Base-by-base conservation (phyloP, 2,329 filamentous ascomycete genomes). In the Didymella lethalis region DNA sequence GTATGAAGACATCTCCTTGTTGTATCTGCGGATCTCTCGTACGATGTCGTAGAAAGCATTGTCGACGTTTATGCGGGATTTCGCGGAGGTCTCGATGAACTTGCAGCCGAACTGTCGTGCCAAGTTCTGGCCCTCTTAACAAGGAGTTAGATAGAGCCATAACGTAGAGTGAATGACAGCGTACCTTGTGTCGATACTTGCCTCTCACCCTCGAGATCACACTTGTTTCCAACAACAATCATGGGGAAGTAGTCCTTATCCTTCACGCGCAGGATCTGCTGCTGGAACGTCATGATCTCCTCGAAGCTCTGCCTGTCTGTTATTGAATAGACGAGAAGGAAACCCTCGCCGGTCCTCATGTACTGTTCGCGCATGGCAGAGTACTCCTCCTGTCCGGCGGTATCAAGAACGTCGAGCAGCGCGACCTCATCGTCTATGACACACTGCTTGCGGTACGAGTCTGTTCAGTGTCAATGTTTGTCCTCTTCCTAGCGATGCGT, bases 201-300 rank as follows among this genome's bases (percentile, higher is more conserved):
- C 75, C 95, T 88, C 81, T 99, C 94, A 70, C 85, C 84, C 75
- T 97, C 94, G 78, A 99, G 83, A 92, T 99, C 95, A 82, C 94
- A 97, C 86, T 99, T 99, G 87, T 99, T 99, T 71, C 93, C 95
- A 41, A 98, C 95, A 45, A 99, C 91, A 58, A 98, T 97, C 84
- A 99, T 98, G 70, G 95, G 95, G 84, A 99, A 99, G 80, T 97
- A 97, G 82, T 99, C 95, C 87, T 97, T 98, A 84, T 98, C 95
- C 86, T 99, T 99, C 73, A 99, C 95, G 70, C 95, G 85, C 70
- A 99, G 85, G 77, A 99, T 99, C 81, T 99, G 95, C 84, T 98
- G 93, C 81, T 98, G 93, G 82, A 98, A 98, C 48, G 93, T 97
- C 81, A 93, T 90, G 79, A 99, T 98, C 83, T 99, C 95, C 78